Conservation (phyloP, 2,329 filamentous ascomycete species). For the Corinectria fuckeliana region DNA sequence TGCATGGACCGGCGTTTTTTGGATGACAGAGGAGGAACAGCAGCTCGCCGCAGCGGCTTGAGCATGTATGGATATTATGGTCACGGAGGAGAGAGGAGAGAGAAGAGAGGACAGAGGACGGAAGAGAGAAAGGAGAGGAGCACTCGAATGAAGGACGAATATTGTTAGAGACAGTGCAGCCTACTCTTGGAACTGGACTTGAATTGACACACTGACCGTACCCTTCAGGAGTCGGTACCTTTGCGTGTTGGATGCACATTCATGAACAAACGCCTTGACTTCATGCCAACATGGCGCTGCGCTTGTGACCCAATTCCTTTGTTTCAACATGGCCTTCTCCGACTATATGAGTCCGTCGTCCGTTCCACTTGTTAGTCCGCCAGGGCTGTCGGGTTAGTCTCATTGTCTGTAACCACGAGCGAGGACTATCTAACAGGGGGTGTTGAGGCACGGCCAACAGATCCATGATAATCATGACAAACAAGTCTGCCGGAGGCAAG, state of each 20-base stretch:
- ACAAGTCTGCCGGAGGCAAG: background rate
- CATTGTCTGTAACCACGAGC: background rate
- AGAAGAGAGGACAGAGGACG: background rate
- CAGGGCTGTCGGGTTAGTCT: background rate
- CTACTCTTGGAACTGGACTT: background rate
- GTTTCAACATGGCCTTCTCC: background rate
- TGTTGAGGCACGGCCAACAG: background rate
- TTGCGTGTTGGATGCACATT: background rate
- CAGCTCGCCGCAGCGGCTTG: slow-evolving; percentile 21
- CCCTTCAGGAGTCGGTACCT: background rate
- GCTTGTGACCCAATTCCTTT: background rate
- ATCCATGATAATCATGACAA: slow-evolving; percentile 2
- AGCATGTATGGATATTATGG: slow-evolving; percentile 18
- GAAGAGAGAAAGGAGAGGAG: background rate
- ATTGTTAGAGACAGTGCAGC: background rate
- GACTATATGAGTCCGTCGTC: background rate
- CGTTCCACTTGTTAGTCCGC: background rate
- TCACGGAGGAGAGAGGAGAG: background rate
- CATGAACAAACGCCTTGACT: background rate
- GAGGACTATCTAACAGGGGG: background rate
- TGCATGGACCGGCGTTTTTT: slow-evolving; percentile 32
- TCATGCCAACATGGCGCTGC: background rate
- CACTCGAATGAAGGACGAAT: background rate
- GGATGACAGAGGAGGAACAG: slow-evolving; percentile 13
- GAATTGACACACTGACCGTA: background rate